These are phyloP conservation scores for Calocybe gambosa DNA, from an alignment of 1,284 basidiomycete species.

Conservation along the genomic window DNA sequence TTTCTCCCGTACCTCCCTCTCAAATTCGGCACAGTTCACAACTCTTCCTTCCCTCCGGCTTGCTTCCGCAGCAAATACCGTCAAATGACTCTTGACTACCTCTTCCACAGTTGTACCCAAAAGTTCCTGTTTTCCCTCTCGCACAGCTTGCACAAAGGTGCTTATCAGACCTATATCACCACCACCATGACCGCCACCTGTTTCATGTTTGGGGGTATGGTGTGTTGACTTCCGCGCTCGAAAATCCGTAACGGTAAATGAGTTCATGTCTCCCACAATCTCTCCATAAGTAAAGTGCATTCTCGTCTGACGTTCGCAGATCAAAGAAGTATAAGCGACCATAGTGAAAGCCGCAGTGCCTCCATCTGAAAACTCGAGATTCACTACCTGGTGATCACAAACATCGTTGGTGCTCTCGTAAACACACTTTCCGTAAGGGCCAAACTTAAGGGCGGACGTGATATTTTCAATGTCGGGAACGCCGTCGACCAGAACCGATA, in stretches of 20 bases:
- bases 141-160: slow-evolving; percentile 70
- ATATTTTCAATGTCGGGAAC: slow-evolving; percentile 76
- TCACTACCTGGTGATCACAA: slow-evolving; percentile 79
- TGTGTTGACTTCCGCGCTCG: slow-evolving; percentile 42
- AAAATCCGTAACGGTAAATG: slow-evolving; percentile 77
- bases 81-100: slow-evolving; percentile 70
- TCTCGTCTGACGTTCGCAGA: slow-evolving; percentile 72
- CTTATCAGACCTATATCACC: slow-evolving; percentile 71
- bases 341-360: slow-evolving; percentile 79
- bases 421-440: slow-evolving; percentile 78
- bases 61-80: slow-evolving; percentile 80
- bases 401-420: slow-evolving; percentile 81
- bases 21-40: slow-evolving; percentile 59
- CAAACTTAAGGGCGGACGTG: slow-evolving; percentile 51
- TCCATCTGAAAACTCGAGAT: slow-evolving; percentile 74
- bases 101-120: slow-evolving; percentile 66
- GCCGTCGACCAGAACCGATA: slow-evolving; percentile 64
- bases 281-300: slow-evolving; percentile 81
- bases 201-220: slow-evolving; percentile 49
- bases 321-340: slow-evolving; percentile 65
- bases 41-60: slow-evolving; percentile 63
- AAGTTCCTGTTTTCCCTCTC: slow-evolving; percentile 49
- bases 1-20: slow-evolving; percentile 39
- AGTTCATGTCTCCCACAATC: slow-evolving; percentile 75
- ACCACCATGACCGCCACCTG: slow-evolving; percentile 73